Evolutionary conservation across 305 asterid species (phyloP).

Genomic region (Solanum chacoense): DNA sequence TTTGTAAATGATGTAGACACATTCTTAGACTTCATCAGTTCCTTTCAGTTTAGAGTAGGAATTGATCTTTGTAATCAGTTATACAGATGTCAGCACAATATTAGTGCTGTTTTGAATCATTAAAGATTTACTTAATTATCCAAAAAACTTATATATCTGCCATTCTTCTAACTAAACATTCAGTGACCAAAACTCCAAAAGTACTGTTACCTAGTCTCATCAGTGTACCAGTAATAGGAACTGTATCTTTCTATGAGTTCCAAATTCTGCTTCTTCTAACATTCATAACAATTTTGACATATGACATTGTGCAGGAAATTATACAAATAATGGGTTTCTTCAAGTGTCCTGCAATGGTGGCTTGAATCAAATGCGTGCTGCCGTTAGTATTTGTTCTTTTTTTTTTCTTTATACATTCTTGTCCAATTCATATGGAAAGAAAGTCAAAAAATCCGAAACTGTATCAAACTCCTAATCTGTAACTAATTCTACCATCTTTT

Average conservation of each 20-base stretch:
- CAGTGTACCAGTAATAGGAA: background rate
- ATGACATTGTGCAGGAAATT: slow-evolving; percentile 57
- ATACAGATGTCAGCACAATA: background rate
- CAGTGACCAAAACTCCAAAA: background rate
- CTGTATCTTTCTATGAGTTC: background rate
- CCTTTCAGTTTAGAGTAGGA: background rate
- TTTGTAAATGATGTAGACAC: background rate
- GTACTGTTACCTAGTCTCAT: background rate
- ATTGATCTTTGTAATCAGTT: background rate
- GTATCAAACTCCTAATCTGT: background rate
- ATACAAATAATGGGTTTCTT: slow-evolving; percentile 87
- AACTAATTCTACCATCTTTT: slow-evolving; percentile 6
- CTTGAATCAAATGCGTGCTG: slow-evolving; percentile 98
- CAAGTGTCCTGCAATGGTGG: slow-evolving; percentile 97
- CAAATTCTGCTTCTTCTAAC: background rate
- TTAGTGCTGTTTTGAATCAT: background rate
- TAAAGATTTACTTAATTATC: background rate
- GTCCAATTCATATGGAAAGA: background rate
- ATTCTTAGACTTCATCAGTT: background rate
- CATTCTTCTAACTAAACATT: background rate
- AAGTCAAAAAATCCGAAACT: background rate
- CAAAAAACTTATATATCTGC: background rate
- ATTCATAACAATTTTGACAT: background rate
- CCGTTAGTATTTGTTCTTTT: slow-evolving; percentile 37
- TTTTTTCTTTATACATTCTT: background rate